Evolutionary conservation across 257 asterid species (phyloP), one percentile per base, ranked within the genome.

Genomic region (Euphrasia confusa): DNA sequence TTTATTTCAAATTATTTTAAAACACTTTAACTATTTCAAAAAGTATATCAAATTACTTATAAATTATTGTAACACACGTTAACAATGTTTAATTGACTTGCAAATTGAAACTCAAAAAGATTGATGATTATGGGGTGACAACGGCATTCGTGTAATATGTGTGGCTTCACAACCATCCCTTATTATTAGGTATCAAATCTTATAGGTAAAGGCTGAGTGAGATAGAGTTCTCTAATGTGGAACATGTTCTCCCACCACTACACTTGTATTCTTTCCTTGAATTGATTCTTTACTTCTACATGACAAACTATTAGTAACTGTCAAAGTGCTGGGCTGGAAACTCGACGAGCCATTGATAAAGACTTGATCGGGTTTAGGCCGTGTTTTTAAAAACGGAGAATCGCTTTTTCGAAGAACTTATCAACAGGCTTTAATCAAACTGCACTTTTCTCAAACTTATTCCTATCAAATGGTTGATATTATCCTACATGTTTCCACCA

Each of bases 401-500:
- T 44, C 50, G 11, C 50, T 44, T 44, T 44, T 44, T 11, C 1
- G 24, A 44, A 44, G 50, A 44, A 11, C 11, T 44, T 12, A 44
- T 44, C 15, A 44, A 45, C 52, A 45, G 8, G 5, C 15, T 4
- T 45, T 45, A 0, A 13, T 45, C n/a, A 2, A 18, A 18, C n/a
- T 45, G 52, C 52, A 45, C 15, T 45, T 14, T 45, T 45, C 4
- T 13, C 2, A 39, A 15, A 13, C 50, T 44, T 44, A 44, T 11
- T 3, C 50, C 50, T 21, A 11, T 12, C 15, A 4, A 44, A 44
- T 11, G 50, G 50, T 15, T 44, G 3, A n/a, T 7, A 53, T 21
- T 33, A 30, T 44, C 81, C 77, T 65, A 72, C 72, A 24, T 27
- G 65, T 65, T 71, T 64, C 47, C 77, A 72, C 69, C 80, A 64